Percentiles rank a stretch among this genome's conserved stretches.
phyloP scores from a whole-genome alignment of 148 eudicot species.

The Amaranthus palmeri region DNA sequence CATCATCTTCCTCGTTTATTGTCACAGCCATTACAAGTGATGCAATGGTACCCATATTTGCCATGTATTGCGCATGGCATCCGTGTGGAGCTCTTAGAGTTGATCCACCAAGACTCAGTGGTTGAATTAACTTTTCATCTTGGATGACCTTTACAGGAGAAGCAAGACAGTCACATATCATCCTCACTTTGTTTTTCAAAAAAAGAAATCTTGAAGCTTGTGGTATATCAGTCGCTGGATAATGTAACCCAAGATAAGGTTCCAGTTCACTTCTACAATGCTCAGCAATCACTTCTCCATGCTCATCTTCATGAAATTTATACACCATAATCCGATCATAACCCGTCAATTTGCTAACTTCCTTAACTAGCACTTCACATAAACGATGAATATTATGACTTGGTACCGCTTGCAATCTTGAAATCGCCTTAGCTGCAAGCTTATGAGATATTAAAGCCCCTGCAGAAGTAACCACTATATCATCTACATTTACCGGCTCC shows the following conservation, averaged over 20 bases:
- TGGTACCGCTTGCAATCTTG: slow-evolving; percentile 61
- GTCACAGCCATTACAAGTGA: slow-evolving; percentile 77
- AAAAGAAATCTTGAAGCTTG: slow-evolving; percentile 88
- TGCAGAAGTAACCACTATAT: slow-evolving; percentile 58
- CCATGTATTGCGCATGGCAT: slow-evolving; percentile 83
- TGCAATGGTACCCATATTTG: slow-evolving; percentile 79
- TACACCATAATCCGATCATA: slow-evolving; percentile 88
- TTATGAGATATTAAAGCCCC: slow-evolving; percentile 77
- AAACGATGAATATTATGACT: slow-evolving; percentile 54
- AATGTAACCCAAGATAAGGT: slow-evolving; percentile 84
- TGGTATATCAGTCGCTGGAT: slow-evolving; percentile 87
- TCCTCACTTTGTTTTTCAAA: slow-evolving; percentile 75
- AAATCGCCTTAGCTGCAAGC: slow-evolving; percentile 74
- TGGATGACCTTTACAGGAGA: slow-evolving; percentile 64
- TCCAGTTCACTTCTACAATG: slow-evolving; percentile 46
- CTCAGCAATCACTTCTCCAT: slow-evolving; percentile 82
- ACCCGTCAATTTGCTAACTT: slow-evolving; percentile 66
- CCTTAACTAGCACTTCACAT: slow-evolving; percentile 66
- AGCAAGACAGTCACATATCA: slow-evolving; percentile 82
- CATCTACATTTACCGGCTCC: slow-evolving; percentile 63
- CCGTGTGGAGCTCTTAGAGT: slow-evolving; percentile 81
- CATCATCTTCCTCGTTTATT: slow-evolving; percentile 60
- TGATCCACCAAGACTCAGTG: slow-evolving; percentile 74
- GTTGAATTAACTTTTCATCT: slow-evolving; percentile 48
- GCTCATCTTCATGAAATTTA: slow-evolving; percentile 90